phyloP scores from a whole-genome alignment of 2,329 filamentous ascomycete species.

The Penicillium sp. region DNA sequence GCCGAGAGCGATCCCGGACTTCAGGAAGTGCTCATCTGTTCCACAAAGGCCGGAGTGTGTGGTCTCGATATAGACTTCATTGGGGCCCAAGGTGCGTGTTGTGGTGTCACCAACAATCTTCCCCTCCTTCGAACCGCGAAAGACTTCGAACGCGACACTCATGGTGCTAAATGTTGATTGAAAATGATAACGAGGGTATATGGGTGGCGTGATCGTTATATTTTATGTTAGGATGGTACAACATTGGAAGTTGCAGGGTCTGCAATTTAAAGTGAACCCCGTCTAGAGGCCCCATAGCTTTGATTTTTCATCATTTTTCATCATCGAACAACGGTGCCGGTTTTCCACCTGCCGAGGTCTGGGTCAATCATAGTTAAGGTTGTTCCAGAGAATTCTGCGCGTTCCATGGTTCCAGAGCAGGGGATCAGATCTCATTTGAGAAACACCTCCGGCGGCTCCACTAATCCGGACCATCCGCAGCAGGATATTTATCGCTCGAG shows the following conservation, averaged over 20 bases:
- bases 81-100: constrained; percentile 21
- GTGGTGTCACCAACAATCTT: constrained; percentile 26
- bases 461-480: not conserved
- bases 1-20: constrained; percentile 41
- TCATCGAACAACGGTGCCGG: not conserved
- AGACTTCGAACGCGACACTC: constrained; percentile 29
- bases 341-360: not conserved
- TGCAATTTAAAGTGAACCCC: not conserved
- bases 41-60: constrained; percentile 30
- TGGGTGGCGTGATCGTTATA: not conserved
- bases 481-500: not conserved
- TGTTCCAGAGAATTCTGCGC: not conserved
- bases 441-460: not conserved
- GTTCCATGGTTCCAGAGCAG: not conserved
- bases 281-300: not conserved
- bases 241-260: not conserved
- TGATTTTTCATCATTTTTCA: not conserved
- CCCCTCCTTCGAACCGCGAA: constrained; percentile 27
- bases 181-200: not conserved
- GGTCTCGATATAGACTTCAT: constrained; percentile 28
- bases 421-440: not conserved
- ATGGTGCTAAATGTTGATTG: constrained; percentile 2
- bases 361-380: not conserved
- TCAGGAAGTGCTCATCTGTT: constrained; percentile 27
- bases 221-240: not conserved